A percentile compares a stretch with the other conserved stretches of the same genome.
These are phyloP conservation scores for Komagataella pseudopastoris DNA, from an alignment of 805 yeast species.

Conservation along the genomic window DNA sequence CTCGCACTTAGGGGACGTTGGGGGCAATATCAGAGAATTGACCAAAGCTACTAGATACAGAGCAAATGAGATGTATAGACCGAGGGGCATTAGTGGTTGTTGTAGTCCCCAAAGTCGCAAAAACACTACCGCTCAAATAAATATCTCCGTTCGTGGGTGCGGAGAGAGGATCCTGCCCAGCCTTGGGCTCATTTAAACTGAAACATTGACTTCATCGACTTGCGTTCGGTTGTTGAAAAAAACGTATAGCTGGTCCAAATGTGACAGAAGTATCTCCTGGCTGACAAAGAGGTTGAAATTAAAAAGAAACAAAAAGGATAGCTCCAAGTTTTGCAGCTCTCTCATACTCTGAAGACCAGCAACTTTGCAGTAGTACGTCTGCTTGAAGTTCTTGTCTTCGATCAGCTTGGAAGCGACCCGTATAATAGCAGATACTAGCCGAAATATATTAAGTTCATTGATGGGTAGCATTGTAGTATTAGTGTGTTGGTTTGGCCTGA, in stretches of 20 bases:
- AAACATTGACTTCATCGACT: background rate
- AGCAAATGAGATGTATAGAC: background rate
- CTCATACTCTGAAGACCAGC: conserved; percentile 25
- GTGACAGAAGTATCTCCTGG: conserved; percentile 19
- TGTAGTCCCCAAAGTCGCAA: background rate
- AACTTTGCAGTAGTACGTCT: conserved; percentile 26
- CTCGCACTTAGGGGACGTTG: conserved; percentile 17
- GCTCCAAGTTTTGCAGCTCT: conserved; percentile 25
- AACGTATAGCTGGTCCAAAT: conserved; percentile 15
- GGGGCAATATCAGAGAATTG: background rate
- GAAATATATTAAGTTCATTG: conserved; percentile 22
- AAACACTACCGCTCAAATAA: background rate
- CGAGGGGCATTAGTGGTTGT: background rate
- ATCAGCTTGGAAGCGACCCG: conserved; percentile 26
- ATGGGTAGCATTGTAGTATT: conserved; percentile 14
- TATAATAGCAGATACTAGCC: conserved; percentile 23
- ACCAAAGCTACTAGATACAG: background rate
- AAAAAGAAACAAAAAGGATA: conserved; percentile 24
- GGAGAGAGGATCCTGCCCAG: background rate
- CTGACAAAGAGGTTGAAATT: conserved; percentile 27
- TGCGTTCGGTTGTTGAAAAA: conserved; percentile 9
- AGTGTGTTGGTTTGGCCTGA: conserved; percentile 2
- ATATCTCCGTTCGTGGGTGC: background rate
- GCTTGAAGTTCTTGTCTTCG: conserved; percentile 31
- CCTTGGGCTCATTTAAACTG: background rate